A percentile compares a stretch with the other conserved stretches of the same genome.
Evolutionary conservation across 805 yeast genomes (phyloP).

Genomic region (Wickerhamomyces strasburgensis): DNA sequence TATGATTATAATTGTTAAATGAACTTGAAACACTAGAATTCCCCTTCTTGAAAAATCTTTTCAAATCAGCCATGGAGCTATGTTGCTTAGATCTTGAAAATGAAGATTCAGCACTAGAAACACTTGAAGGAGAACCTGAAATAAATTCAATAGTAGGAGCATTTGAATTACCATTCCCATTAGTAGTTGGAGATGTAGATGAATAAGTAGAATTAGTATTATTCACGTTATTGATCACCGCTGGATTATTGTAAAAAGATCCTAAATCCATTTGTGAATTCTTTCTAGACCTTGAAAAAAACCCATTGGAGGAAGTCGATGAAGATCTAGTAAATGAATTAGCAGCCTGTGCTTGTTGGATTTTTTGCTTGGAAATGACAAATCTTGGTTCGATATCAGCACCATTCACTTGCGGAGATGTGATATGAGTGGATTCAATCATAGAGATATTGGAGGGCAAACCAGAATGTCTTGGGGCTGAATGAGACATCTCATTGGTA

Average conservation of each 20-base stretch:
- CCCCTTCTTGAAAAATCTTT: constrained; percentile 59
- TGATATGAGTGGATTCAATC: constrained; percentile 55
- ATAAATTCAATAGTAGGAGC: constrained; percentile 10
- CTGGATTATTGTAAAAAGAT: constrained; percentile 23
- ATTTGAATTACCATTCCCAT: not conserved
- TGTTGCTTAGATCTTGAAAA: constrained; percentile 54
- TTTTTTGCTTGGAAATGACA: constrained; percentile 73
- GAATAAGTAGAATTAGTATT: not conserved
- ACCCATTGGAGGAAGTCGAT: constrained; percentile 32
- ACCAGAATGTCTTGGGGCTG: constrained; percentile 31
- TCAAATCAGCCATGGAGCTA: constrained; percentile 74
- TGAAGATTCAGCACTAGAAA: constrained; percentile 22
- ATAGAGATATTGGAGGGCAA: constrained; percentile 37
- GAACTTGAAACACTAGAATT: not conserved
- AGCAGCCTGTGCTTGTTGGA: constrained; percentile 30
- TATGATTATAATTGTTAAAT: not conserved
- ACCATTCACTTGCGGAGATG: constrained; percentile 60
- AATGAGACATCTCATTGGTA: constrained; percentile 26
- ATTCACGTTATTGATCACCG: constrained; percentile 3
- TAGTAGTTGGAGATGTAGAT: not conserved
- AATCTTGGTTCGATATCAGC: constrained; percentile 78
- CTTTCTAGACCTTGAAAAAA: constrained; percentile 43
- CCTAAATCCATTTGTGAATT: constrained; percentile 28
- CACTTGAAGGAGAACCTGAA: constrained; percentile 24
- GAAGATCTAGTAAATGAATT: constrained; percentile 18